Evolutionary conservation across 495 filamentous ascomycete genomes (phyloP).

Genomic region (Penicillium mononematosum): DNA sequence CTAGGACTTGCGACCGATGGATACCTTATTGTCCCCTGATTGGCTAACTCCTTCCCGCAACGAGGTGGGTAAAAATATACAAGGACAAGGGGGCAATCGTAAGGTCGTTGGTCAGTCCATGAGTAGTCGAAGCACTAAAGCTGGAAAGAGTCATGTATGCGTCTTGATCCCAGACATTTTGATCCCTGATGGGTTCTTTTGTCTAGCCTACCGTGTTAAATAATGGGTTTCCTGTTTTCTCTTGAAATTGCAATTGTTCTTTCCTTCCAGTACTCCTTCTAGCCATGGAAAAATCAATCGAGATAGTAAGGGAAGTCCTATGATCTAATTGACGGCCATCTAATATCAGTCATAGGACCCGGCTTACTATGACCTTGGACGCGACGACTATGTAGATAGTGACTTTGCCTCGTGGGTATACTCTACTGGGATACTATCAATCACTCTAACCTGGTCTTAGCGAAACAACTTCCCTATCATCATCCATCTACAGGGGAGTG

Average conservation of each 20-base stretch:
- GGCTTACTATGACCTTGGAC: slow-evolving; percentile 4
- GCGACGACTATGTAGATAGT: neutral
- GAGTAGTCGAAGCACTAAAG: neutral
- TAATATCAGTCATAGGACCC: slow-evolving; percentile 4
- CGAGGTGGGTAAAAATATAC: neutral
- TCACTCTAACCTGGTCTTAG: neutral
- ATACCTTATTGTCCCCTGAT: neutral
- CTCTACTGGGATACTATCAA: neutral
- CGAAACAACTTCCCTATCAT: slow-evolving; percentile 13
- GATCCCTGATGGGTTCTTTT: neutral
- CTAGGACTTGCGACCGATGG: too few species aligned
- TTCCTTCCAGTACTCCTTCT: neutral
- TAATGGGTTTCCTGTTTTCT: neutral
- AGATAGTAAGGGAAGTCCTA: neutral
- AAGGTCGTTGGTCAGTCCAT: neutral
- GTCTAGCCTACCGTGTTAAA: neutral
- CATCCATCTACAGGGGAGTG: slow-evolving; percentile 8
- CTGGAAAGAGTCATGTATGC: neutral
- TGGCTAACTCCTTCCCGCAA: neutral
- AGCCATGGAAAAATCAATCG: neutral
- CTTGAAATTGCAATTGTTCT: neutral
- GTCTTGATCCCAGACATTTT: neutral
- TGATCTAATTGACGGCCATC: neutral
- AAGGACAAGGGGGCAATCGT: neutral
- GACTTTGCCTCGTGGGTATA: slow-evolving; percentile 7